A percentile compares a stretch with the other conserved stretches of the same genome.
Conservation (phyloP, 768 basidiomycete species). For the Termitomyces sp. region DNA sequence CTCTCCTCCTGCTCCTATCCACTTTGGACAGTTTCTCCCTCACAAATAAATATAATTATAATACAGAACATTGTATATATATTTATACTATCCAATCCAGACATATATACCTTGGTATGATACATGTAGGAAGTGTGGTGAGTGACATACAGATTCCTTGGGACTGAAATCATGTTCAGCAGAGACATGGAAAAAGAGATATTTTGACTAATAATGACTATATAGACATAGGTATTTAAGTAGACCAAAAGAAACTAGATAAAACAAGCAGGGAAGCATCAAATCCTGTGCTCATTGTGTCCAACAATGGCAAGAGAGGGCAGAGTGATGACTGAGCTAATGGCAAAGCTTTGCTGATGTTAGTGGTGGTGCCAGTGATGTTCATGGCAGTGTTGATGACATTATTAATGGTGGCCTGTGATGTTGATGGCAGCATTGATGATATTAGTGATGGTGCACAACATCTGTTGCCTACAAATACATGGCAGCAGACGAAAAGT, state of each 20-base stretch:
- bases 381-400: neutral
- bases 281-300: neutral
- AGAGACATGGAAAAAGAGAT: neutral
- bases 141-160: neutral
- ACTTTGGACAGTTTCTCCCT: too few species aligned
- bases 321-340: neutral
- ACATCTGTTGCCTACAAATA: too few species aligned
- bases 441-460: too few species aligned
- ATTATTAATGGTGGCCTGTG: too few species aligned
- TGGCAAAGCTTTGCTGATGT: neutral
- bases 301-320: neutral
- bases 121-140: constrained; percentile 10
- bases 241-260: neutral
- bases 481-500: too few species aligned
- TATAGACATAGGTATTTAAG: neutral
- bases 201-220: neutral
- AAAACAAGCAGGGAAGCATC: neutral
- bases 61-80: neutral
- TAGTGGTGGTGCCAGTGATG: neutral
- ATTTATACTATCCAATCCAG: neutral
- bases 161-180: neutral
- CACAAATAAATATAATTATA: neutral
- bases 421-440: too few species aligned
- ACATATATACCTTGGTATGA: neutral
- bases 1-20: too few species aligned